Percentiles rank a stretch among this genome's conserved stretches.
Evolutionary conservation across 345 rosid genomes (phyloP).

Genomic region (Toxicodendron radicans): DNA sequence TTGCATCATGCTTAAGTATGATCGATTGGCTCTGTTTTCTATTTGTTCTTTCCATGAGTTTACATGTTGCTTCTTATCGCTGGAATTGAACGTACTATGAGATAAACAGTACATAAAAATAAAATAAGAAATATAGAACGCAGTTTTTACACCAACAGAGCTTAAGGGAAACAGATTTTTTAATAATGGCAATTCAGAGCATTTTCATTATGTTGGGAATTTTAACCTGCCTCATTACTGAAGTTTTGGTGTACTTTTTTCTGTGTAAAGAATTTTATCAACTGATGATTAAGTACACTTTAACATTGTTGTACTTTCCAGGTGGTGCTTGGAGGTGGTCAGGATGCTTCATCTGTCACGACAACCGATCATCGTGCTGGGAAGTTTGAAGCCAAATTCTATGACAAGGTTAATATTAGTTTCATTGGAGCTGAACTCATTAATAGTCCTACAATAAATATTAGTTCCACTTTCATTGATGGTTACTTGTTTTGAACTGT

Average conservation of each 20-base stretch:
- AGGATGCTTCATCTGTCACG: conserved; percentile 93
- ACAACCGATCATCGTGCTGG: conserved; percentile 98
- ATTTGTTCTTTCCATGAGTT: neutral
- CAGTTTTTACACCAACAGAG: neutral
- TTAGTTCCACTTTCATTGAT: neutral
- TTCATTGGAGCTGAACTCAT: neutral
- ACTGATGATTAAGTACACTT: neutral
- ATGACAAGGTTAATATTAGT: conserved; percentile 54
- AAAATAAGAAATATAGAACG: too few species aligned
- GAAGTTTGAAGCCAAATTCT: conserved; percentile 95
- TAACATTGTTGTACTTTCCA: conserved; percentile 24
- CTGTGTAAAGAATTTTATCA: neutral
- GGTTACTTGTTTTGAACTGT: neutral
- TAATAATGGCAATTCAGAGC: neutral
- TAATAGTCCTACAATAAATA: too few species aligned
- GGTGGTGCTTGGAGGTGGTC: conserved; percentile 99
- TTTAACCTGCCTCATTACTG: neutral
- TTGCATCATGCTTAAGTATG: neutral
- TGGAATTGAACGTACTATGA: neutral
- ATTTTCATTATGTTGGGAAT: neutral
- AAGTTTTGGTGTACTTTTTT: neutral
- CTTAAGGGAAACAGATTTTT: neutral
- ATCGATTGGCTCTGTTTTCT: neutral
- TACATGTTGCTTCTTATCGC: neutral
- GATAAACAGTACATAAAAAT: neutral